Conservation (phyloP, 768 basidiomycete species). For the Kondoa malvinella region DNA sequence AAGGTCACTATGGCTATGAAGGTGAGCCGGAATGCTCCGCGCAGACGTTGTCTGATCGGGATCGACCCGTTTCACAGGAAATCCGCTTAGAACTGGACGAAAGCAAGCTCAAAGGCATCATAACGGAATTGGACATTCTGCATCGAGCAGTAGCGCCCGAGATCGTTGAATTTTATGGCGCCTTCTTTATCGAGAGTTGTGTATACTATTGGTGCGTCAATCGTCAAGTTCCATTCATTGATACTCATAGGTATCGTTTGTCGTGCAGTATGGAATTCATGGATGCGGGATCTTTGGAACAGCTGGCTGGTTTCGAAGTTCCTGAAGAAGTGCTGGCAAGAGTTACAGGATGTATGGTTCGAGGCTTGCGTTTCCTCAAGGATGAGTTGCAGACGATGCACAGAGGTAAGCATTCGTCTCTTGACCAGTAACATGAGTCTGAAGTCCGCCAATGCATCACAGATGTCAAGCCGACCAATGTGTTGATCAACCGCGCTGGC, state of each 20-base stretch:
- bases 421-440: slow-evolving; percentile 37
- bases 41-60: neutral
- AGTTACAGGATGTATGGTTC: slow-evolving; percentile 65
- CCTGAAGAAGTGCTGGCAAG: slow-evolving; percentile 65
- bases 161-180: slow-evolving; percentile 97
- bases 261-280: slow-evolving; percentile 81
- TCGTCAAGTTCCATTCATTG: neutral
- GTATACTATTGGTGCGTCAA: slow-evolving; percentile 65
- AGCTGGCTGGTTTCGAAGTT: slow-evolving; percentile 46
- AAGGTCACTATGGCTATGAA: slow-evolving; percentile 99
- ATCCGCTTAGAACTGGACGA: slow-evolving; percentile 90
- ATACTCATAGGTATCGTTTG: neutral
- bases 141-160: slow-evolving; percentile 79
- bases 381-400: slow-evolving; percentile 72
- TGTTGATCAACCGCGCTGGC: slow-evolving; percentile 74
- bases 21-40: slow-evolving; percentile 38
- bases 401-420: slow-evolving; percentile 9
- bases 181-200: slow-evolving; percentile 98
- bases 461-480: slow-evolving; percentile 87
- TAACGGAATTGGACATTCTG: slow-evolving; percentile 96
- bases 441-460: neutral
- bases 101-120: slow-evolving; percentile 80
- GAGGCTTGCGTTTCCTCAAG: slow-evolving; percentile 84
- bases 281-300: slow-evolving; percentile 94
- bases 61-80: slow-evolving; percentile 72